Base-by-base conservation (phyloP, 306 rosid species). In the Herpetospermum pedunculosum region DNA sequence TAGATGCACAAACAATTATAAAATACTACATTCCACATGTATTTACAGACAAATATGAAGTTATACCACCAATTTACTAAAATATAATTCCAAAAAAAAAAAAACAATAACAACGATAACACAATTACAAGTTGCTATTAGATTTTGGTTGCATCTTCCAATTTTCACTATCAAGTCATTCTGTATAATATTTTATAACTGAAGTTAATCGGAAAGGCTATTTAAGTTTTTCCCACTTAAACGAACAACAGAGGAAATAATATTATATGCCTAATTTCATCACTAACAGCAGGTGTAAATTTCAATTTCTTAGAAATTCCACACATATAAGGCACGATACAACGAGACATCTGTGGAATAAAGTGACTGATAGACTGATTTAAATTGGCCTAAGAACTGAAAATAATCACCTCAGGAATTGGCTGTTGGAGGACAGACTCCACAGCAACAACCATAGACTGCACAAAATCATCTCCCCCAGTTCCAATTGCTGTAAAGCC, bases 401-500 rank as follows among this genome's bases (percentile, higher is more conserved):
- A 44, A 69, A 43, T 8, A 44, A 29, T 70, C 53, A 76, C 78
- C 78, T 76, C 73, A 48, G 78, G 72, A 38, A 76, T 48, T 62
- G 78, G 52, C 47, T 76, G 62, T 76, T 46, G 73, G 62, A 76
- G 26, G 3, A 76, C 73, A 28, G 78, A 76, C 54, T 76, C 78
- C 47, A 74, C 74, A 16, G 73, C 58, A 16, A 25, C 40, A 25
- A 48, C 53, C 30, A 70, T 71, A 74, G 65, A 76, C 57, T 55
- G 63, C 74, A 57, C 60, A 26, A 52, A 60, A 82, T 60, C 77
- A 35, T 68, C 23, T 54, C 74, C 78, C 14, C 82, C 77, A 1
- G 92, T 91, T 75, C 97, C 99, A 67, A 95, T 95, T 3, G 99
- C 99, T 5, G 99, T 95, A 69, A 95, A 95, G 2, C 96, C 97